Base-by-base conservation (phyloP, 73 alveolate species). In the Diophrys sp. region DNA sequence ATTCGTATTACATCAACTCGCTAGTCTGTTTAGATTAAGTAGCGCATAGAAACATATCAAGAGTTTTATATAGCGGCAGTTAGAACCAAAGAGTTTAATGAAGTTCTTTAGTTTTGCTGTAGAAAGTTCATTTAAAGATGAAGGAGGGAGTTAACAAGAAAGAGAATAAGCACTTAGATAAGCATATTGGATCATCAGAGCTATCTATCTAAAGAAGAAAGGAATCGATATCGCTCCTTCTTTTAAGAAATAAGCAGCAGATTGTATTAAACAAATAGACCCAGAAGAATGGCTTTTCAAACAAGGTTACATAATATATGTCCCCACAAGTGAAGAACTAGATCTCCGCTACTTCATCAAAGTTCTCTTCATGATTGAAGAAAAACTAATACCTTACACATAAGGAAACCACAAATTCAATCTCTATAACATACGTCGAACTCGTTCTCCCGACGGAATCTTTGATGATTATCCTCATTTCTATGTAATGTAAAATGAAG, bases 381-480 rank as follows among this genome's bases (percentile, higher is more conserved):
- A 18, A 5, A 25, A 75, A 83, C 82, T 74, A 83, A 53, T 11
- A 44, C 5, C 5, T 11, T 44, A 44, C 62, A 44, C 62, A 44
- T 44, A 11, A 44, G 62, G 62, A 11, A 44, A 44, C 18, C 62
- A 44, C 18, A 80, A 34, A 83, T 87, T 81, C 67, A 80, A 87
- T 56, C 70, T 83, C 28, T 74, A 79, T 31, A 79, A 83, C 29
- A 90, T 87, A 34, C 33, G 31, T 0, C 56, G 94, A 54, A 29
- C 14, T 27, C 80, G 73, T 29, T 55, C 80, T 29, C 87, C 78
- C 23, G 73, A 80, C 5, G 90, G 94, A 25, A 0, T 87, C 14
- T 57, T 87, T 74, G 31, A 80, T 57, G 87, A 87, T 69, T 87
- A 80, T 66, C 94, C 94, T 0, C 94, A 87, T 57, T 28, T 5